These are phyloP conservation scores for Kwoniella dendrophila DNA, from an alignment of 768 basidiomycete species.

Conservation along the genomic window DNA sequence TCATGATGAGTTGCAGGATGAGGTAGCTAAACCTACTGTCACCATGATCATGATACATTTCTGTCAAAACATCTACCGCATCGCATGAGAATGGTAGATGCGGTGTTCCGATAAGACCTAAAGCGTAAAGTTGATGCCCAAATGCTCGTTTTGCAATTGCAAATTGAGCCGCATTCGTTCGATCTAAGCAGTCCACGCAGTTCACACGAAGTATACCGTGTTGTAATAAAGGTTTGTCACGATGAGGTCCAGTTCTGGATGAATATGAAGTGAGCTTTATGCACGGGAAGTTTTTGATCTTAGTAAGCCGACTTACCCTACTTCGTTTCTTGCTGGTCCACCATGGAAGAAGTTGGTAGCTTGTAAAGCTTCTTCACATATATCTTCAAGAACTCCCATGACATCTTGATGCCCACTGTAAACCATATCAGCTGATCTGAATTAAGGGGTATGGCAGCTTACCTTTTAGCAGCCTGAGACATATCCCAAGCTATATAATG, in stretches of 20 bases:
- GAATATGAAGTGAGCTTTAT: not conserved
- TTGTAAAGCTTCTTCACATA: constrained; percentile 89
- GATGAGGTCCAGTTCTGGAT: constrained; percentile 22
- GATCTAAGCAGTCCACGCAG: constrained; percentile 94
- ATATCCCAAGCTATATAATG: constrained; percentile 95
- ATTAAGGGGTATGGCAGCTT: constrained; percentile 27
- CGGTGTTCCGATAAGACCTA: constrained; percentile 83
- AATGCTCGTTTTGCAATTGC: constrained; percentile 93
- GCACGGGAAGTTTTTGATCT: not conserved
- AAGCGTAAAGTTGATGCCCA: constrained; percentile 91
- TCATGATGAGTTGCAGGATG: not conserved
- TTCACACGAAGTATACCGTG: constrained; percentile 91
- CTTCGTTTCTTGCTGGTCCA: constrained; percentile 62
- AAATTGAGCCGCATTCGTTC: constrained; percentile 95
- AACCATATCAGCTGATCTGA: constrained; percentile 1
- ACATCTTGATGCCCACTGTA: constrained; percentile 92
- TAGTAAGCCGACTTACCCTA: constrained; percentile 17
- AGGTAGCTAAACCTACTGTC: constrained; percentile 68
- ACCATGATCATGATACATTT: constrained; percentile 98
- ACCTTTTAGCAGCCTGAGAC: constrained; percentile 93
- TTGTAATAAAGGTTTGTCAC: constrained; percentile 67
- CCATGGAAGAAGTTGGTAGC: constrained; percentile 95
- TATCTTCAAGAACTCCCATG: constrained; percentile 89
- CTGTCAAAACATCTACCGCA: constrained; percentile 92
- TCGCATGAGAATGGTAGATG: constrained; percentile 89